Evolutionary conservation across 768 basidiomycete species (phyloP), one percentile per base, ranked within the genome.

Genomic region (Tephrocybe sp.): DNA sequence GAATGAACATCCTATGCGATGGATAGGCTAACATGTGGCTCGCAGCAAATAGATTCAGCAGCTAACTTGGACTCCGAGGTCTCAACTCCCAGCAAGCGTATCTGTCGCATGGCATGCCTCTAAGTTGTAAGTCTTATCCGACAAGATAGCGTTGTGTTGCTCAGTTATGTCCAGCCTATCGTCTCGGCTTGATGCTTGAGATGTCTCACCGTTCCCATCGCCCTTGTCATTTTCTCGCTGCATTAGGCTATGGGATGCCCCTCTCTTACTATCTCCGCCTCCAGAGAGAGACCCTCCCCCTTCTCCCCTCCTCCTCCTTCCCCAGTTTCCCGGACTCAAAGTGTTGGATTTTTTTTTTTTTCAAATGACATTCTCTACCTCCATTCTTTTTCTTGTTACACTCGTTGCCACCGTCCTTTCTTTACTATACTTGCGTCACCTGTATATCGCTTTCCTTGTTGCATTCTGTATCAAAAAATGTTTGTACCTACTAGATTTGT

Each of bases 81-180:
- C 14, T 11, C 35, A 20, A 44, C 26, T 31, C 44, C 45, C 7
- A 41, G 23, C 30, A 50, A 51, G 38, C 56, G 52, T 13, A 45
- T 50, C 52, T 57, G 55, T 38, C 55, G 52, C 16, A 46, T 13
- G 13, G 31, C 35, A 14, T 57, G 55, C 26, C 8, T 57, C n/a
- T 57, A 53, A 32, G 43, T 38, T 34, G 41, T 39, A 23, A 5
- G 43, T 36, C 45, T 10, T 7, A 26, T 39, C 23, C 16, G 14
- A 30, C 26, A 16, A 16, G 16, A n/a, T 10, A 5, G 17, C 36
- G n/a, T 13, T 20, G 17, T 4, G 33, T 17, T 6, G 4, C 8
- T 31, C 5, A 6, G 2, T 17, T 9, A 26, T 19, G 7, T 23
- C 11, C 40, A 38, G 13, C 30, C 11, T 17, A 26, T 23, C 26